Base-by-base conservation (phyloP, 2,329 filamentous ascomycete genomes). In the Helicocarpus griseus region DNA sequence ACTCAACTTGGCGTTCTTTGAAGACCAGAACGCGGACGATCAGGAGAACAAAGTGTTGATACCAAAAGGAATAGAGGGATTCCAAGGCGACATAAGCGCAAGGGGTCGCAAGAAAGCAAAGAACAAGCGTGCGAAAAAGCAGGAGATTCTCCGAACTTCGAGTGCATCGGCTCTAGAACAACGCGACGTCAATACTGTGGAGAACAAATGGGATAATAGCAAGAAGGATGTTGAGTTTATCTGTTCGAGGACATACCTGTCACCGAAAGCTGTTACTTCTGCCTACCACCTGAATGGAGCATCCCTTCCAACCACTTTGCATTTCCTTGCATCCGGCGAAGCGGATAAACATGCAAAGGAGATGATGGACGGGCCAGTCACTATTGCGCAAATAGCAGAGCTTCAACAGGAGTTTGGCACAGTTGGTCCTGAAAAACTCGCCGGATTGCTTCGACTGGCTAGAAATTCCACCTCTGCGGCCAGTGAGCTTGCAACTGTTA, bases 41-140 rank as follows among this genome's bases (percentile, higher is more conserved):
- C 70, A 75, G 3, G 70, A 65, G 2, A 65, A 68, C 44, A 70
- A 67, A 31, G 66, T 71, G 17, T 61, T 72, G 4, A 64, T 73
- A 1, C 72, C 76, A 1, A 91, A 86, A 63, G 87, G 89, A 0
- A 74, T 96, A n/a, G 89, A 96, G 53, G 89, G 80, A 0, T 95
- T 95, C 63, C 76, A 77, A 0, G 76, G 81, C 14, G 65, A 69
- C 0, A 65, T 65, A 1, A 61, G 63, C 5, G 63, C 64, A 13
- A 65, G 68, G 19, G 66, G 69, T 61, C 70, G 72, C 53, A 65
- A 69, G 19, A 75, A 73, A 55, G 65, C 65, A 6, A 80, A 73
- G 56, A 69, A 67, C 48, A 71, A 69, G 53, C 58, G 61, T 43
- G 6, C n/a, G 35, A n/a, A 61, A 63, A 52, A 63, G 61, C 29